Base-by-base conservation (phyloP, 768 basidiomycete genomes). In the Russula virescens region DNA sequence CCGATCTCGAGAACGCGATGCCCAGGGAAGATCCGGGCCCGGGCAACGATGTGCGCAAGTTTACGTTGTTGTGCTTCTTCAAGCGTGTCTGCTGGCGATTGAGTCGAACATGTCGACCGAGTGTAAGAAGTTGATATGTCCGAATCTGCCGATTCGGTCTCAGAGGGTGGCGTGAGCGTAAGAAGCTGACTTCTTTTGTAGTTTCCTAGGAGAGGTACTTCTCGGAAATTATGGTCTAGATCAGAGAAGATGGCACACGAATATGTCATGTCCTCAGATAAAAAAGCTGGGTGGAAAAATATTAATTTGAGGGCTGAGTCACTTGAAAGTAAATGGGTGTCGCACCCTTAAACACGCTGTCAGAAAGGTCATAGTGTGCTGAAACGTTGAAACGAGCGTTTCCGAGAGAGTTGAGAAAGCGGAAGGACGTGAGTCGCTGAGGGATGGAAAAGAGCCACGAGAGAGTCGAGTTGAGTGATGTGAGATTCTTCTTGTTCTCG, bases 1-100 rank as follows among this genome's bases (percentile, higher is more conserved):
- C 81, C 81, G 54, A 81, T 77, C 70, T 82, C 80, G 5, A 82
- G 70, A 8, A 81, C 74, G 26, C 79, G 72, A 57, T 79, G 74
- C 0, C 79, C 79, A 7, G 73, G 68, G 28, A 68, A 63, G 56
- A 81, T 72, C 40, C 78, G 72, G 7, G 80, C 79, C 64, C 79
- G 76, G 10, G 68, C 64, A 61, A 80, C 74, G 62, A 80, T 75
- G 64, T 76, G 73, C 34, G 66, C 70, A 10, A 82, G 62, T 64
- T 82, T 82, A 38, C 74, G 73, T 23, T 73, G 60, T 67, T 81
- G 81, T 0, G 80, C 79, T 7, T 57, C 62, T 43, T 72, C 67
- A 31, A 74, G 69, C 21, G 53, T 61, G 48, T 64, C 63, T 70
- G 69, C n/a, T n/a, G 43, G 31, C 11, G 28, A 13, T n/a, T 60